Percentiles rank a stretch among this genome's conserved stretches.
These are phyloP conservation scores for Coniochaeta ligniaria DNA, from an alignment of 2,329 filamentous ascomycete species.

Conservation along the genomic window DNA sequence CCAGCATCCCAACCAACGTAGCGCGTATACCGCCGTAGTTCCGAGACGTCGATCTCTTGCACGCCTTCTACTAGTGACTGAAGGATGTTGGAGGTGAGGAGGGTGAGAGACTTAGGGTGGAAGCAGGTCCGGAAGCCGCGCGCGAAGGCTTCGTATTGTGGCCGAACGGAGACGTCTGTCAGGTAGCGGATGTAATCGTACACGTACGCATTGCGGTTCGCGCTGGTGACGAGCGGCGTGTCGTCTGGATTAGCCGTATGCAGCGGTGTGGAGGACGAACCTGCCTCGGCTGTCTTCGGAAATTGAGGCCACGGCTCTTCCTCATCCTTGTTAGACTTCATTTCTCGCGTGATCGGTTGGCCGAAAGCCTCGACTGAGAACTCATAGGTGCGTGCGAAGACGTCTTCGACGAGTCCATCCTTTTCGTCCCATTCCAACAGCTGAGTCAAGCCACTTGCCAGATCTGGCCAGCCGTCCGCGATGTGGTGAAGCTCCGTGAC, in stretches of 20 bases:
- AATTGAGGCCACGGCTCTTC: conserved; percentile 47
- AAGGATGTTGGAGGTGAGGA: conserved; percentile 65
- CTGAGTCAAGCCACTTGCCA: conserved; percentile 65
- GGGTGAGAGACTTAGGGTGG: conserved; percentile 58
- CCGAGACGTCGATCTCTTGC: conserved; percentile 69
- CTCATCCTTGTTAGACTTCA: conserved; percentile 28
- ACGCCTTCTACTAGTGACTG: conserved; percentile 78
- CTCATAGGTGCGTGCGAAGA: conserved; percentile 80
- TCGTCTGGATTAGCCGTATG: conserved; percentile 35
- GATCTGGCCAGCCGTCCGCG: conserved; percentile 77
- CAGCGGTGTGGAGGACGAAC: conserved; percentile 14
- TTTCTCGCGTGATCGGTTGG: conserved; percentile 48
- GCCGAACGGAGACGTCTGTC: conserved; percentile 66
- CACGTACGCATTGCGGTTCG: conserved; percentile 72
- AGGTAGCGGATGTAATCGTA: conserved; percentile 81
- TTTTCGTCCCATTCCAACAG: conserved; percentile 70
- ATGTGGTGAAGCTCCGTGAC: conserved; percentile 70
- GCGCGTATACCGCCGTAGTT: conserved; percentile 62
- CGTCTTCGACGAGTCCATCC: conserved; percentile 69
- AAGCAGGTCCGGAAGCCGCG: conserved; percentile 74
- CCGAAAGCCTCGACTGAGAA: conserved; percentile 62
- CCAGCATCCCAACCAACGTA: conserved; percentile 75
- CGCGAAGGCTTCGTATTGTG: conserved; percentile 75
- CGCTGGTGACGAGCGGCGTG: conserved; percentile 69
- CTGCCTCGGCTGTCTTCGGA: conserved; percentile 8